Evolutionary conservation across 2,329 filamentous ascomycete species (phyloP).

Genomic region (Lachnellula willkommii): DNA sequence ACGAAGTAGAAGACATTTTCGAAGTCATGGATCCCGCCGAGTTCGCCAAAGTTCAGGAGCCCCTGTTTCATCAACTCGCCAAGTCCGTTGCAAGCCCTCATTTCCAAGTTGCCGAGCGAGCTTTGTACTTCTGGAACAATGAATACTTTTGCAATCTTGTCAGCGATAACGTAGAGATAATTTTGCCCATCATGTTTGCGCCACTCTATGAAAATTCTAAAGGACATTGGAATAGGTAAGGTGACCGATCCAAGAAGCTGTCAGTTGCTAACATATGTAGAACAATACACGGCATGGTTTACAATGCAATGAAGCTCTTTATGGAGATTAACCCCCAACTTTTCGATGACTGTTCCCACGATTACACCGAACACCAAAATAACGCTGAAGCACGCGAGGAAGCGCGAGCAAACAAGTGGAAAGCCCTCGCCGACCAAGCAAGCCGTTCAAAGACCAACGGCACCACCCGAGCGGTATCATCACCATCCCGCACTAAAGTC

Average conservation of each 20-base stretch:
- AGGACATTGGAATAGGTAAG: conserved; percentile 96
- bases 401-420: conserved; percentile 82
- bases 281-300: conserved; percentile 99
- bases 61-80: conserved; percentile 91
- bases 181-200: conserved; percentile 98
- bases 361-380: conserved; percentile 95
- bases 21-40: conserved; percentile 99
- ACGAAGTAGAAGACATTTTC: conserved; percentile 98
- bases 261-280: conserved; percentile 40
- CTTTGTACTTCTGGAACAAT: conserved; percentile 99
- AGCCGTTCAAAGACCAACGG: conserved; percentile 55
- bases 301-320: conserved; percentile 99
- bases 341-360: conserved; percentile 97
- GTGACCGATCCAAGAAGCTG: neutral
- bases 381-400: conserved; percentile 80
- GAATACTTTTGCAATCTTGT: conserved; percentile 99
- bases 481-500: conserved; percentile 36
- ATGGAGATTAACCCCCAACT: conserved; percentile 99
- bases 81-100: conserved; percentile 98
- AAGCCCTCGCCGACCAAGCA: conserved; percentile 74
- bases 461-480: conserved; percentile 34
- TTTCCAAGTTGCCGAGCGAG: conserved; percentile 96
- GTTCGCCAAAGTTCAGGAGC: conserved; percentile 97
- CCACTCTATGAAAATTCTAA: conserved; percentile 98
- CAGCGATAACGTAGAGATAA: conserved; percentile 97